phyloP scores from a whole-genome alignment of 202 grass and related monocot genomes.

The Panicum hallii region DNA sequence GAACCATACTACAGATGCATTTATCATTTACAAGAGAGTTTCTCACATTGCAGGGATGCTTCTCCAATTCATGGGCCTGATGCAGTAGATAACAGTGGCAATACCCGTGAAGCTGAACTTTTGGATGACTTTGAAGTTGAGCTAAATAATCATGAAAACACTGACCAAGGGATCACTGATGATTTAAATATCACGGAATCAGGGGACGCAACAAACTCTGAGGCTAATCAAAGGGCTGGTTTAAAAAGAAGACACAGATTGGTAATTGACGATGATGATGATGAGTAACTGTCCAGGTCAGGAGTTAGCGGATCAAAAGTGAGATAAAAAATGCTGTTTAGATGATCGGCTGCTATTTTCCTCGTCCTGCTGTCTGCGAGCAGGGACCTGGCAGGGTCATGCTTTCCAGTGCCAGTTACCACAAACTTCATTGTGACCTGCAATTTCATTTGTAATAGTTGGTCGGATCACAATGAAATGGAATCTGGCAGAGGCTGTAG shows the following conservation, averaged over 20 bases:
- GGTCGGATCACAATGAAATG: not conserved
- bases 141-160: conserved; percentile 39
- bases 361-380: not conserved
- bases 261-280: conserved; percentile 67
- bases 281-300: conserved; percentile 40
- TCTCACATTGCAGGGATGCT: conserved; percentile 48
- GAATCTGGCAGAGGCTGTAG: not conserved
- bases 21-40: conserved; percentile 20
- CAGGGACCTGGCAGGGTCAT: not conserved
- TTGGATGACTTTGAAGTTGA: conserved; percentile 62
- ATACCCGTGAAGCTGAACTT: conserved; percentile 50
- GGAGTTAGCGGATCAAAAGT: not conserved
- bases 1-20: not conserved
- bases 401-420: not conserved
- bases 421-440: not conserved
- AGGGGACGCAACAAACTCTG: conserved; percentile 28
- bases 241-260: conserved; percentile 71
- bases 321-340: not conserved
- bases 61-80: conserved; percentile 18
- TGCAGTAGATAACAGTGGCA: conserved; percentile 34
- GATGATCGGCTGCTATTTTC: not conserved
- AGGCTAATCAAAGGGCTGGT: conserved; percentile 43
- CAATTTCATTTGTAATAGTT: not conserved
- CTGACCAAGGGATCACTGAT: conserved; percentile 12
- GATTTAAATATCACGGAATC: conserved; percentile 48